A percentile compares a stretch with the other conserved stretches of the same genome.
These are phyloP conservation scores for Penicillium bialowiezense DNA, from an alignment of 495 filamentous ascomycete species.

Conservation along the genomic window DNA sequence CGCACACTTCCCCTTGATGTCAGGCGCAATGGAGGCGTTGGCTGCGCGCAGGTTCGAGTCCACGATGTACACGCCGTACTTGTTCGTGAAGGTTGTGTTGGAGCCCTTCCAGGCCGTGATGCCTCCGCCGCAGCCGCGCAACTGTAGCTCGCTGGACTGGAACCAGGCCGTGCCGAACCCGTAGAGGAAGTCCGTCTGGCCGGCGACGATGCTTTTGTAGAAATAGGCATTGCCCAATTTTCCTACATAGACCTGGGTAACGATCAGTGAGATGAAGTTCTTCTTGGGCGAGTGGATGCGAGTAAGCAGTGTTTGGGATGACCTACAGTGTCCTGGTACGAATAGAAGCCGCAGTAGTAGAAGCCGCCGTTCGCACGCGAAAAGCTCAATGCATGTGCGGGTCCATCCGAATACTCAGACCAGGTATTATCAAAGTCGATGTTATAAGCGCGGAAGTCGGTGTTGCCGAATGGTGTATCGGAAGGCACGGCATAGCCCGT, in stretches of 20 bases:
- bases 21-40: slow-evolving; percentile 46
- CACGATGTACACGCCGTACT: slow-evolving; percentile 60
- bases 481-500: slow-evolving; percentile 54
- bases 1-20: slow-evolving; percentile 49
- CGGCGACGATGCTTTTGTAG: slow-evolving; percentile 50
- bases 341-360: slow-evolving; percentile 56
- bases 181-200: slow-evolving; percentile 61
- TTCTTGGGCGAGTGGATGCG: too few species aligned
- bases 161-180: slow-evolving; percentile 53
- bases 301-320: background rate
- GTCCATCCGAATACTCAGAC: slow-evolving; percentile 48
- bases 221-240: slow-evolving; percentile 61
- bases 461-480: slow-evolving; percentile 56
- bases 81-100: slow-evolving; percentile 60
- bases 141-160: slow-evolving; percentile 37
- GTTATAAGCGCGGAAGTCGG: slow-evolving; percentile 58
- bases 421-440: slow-evolving; percentile 58
- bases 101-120: slow-evolving; percentile 66
- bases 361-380: slow-evolving; percentile 58
- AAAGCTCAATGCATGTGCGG: slow-evolving; percentile 53
- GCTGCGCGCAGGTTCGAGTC: slow-evolving; percentile 47
- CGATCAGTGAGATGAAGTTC: background rate
- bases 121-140: slow-evolving; percentile 58
- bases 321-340: slow-evolving; percentile 57
- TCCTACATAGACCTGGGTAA: slow-evolving; percentile 52